These are phyloP conservation scores for Yamadazyma philogaea DNA, from an alignment of 805 yeast species.

Conservation along the genomic window DNA sequence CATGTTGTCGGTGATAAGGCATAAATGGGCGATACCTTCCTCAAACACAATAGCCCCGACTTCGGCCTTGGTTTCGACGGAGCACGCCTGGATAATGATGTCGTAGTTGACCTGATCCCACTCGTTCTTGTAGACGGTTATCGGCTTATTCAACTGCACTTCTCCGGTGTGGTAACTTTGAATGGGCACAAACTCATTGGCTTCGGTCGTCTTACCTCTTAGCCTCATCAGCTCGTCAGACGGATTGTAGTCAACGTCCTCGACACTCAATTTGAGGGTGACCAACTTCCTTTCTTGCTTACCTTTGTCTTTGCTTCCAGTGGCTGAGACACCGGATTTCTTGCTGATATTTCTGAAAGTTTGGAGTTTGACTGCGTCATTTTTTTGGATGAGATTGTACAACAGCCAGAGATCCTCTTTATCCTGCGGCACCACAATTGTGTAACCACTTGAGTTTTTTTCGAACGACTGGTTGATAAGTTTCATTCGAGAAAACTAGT, in stretches of 20 bases:
- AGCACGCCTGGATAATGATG: slow-evolving; percentile 64
- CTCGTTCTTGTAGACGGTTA: slow-evolving; percentile 67
- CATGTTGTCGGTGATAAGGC: slow-evolving; percentile 85
- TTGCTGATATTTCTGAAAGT: slow-evolving; percentile 64
- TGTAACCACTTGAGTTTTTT: slow-evolving; percentile 16
- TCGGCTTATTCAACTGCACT: slow-evolving; percentile 63
- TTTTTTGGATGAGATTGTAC: slow-evolving; percentile 73
- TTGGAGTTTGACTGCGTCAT: slow-evolving; percentile 68
- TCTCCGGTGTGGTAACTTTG: slow-evolving; percentile 89
- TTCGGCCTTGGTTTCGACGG: slow-evolving; percentile 79
- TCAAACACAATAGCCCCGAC: slow-evolving; percentile 91
- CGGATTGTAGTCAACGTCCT: slow-evolving; percentile 74
- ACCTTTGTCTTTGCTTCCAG: slow-evolving; percentile 41
- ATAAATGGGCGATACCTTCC: slow-evolving; percentile 92
- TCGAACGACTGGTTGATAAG: slow-evolving; percentile 40
- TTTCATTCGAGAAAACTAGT: slow-evolving; percentile 40
- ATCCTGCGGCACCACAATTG: slow-evolving; percentile 73
- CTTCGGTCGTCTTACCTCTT: slow-evolving; percentile 70
- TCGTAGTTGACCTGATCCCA: slow-evolving; percentile 77
- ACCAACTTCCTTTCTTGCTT: slow-evolving; percentile 50
- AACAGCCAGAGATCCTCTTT: slow-evolving; percentile 88
- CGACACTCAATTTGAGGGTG: slow-evolving; percentile 55
- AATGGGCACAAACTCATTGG: slow-evolving; percentile 72
- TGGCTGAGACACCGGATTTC: slow-evolving; percentile 22
- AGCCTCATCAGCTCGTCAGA: slow-evolving; percentile 72